phyloP scores from a whole-genome alignment of 2,329 filamentous ascomycete species.

The Phyllosticta paracitricarpa region DNA sequence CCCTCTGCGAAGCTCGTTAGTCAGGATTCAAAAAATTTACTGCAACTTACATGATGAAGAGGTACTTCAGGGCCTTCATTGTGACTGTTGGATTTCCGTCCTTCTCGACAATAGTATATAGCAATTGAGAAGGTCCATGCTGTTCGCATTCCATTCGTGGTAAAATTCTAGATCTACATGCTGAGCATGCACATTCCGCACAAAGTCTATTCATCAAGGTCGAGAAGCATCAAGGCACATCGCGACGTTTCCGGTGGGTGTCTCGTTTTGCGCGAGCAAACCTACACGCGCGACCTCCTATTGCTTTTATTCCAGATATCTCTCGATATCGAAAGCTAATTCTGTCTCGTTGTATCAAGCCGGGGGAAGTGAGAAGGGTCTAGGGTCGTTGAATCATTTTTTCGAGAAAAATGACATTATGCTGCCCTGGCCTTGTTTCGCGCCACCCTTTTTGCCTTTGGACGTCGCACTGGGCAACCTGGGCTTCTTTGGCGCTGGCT shows the following conservation, averaged over 20 bases:
- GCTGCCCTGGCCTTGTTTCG: conserved; percentile 52
- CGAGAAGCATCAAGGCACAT: neutral
- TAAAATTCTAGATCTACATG: neutral
- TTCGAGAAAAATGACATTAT: conserved; percentile 92
- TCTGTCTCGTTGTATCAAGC: neutral
- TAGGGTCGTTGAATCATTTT: conserved; percentile 29
- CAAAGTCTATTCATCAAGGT: neutral
- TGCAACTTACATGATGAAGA: neutral
- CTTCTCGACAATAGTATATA: neutral
- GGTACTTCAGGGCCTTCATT: neutral
- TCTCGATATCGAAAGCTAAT: neutral
- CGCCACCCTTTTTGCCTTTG: conserved; percentile 44
- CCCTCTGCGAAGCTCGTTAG: conserved; percentile 11
- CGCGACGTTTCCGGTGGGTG: neutral
- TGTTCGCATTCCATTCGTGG: neutral
- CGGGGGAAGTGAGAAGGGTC: neutral
- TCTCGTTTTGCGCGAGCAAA: neutral
- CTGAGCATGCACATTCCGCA: neutral
- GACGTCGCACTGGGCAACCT: conserved; percentile 32
- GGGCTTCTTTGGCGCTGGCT: conserved; percentile 50
- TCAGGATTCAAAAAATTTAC: too few species aligned
- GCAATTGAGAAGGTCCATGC: neutral
- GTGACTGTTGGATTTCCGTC: neutral
- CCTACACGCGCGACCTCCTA: neutral
- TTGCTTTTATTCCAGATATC: neutral